Conservation (phyloP, 371 early-diverging fungal genomes). For the Actinomucor elegans region DNA sequence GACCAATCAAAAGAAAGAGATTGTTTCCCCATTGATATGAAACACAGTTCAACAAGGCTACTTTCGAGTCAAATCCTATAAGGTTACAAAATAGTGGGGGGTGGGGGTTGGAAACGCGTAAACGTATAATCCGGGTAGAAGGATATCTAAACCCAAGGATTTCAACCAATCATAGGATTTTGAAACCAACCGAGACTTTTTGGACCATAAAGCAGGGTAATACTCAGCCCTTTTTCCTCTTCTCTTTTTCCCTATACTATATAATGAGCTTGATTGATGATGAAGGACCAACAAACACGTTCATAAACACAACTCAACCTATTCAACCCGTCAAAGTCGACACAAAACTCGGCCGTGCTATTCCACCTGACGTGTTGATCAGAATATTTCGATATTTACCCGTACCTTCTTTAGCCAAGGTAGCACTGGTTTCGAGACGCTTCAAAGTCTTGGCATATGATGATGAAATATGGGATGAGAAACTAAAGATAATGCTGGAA, state of each 20-base stretch:
- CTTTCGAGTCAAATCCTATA: too few species aligned
- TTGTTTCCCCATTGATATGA: too few species aligned
- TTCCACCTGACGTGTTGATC: constrained; percentile 53
- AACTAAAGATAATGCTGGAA: constrained; percentile 41
- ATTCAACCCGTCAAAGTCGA: background rate
- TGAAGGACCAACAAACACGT: background rate
- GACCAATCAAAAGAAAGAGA: too few species aligned
- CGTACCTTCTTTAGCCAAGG: constrained; percentile 44
- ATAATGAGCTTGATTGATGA: background rate
- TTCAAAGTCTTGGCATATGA: constrained; percentile 66
- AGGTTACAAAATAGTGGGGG: too few species aligned
- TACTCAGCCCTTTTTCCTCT: constrained; percentile 1
- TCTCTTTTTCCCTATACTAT: background rate
- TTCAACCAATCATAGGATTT: too few species aligned
- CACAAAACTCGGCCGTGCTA: background rate
- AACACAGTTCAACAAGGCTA: too few species aligned
- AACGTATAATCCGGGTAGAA: too few species aligned
- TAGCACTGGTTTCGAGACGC: constrained; percentile 56
- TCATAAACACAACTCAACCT: background rate
- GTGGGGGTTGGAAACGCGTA: too few species aligned
- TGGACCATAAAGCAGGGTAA: background rate
- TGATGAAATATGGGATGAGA: constrained; percentile 65
- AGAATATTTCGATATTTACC: constrained; percentile 53
- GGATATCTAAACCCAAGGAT: too few species aligned
- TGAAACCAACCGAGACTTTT: too few species aligned